Evolutionary conservation across 225 moss, liverwort and hornwort species (phyloP).

Genomic region (Rhytidiadelphus loreus): DNA sequence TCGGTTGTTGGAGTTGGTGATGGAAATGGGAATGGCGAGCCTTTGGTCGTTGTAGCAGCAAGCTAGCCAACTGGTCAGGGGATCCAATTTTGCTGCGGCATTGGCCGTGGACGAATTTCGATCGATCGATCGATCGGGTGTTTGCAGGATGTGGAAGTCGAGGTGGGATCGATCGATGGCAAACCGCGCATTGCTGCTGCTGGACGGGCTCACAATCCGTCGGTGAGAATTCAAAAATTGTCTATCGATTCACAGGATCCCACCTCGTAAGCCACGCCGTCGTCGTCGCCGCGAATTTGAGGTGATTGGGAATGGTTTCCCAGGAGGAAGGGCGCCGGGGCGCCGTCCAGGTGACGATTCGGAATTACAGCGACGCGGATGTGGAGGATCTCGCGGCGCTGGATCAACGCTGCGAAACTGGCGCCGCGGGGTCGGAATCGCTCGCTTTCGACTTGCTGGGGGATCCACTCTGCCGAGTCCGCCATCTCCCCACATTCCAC

Average conservation of each 20-base stretch:
- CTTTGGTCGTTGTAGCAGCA: background rate
- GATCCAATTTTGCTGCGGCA: background rate
- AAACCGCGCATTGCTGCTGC: background rate
- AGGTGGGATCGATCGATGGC: background rate
- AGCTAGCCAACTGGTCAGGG: background rate
- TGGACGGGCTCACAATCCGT: background rate
- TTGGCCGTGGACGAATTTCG: background rate
- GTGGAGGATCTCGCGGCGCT: constrained; percentile 53
- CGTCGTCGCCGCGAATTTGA: background rate
- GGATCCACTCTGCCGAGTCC: constrained; percentile 91
- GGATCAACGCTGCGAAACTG: constrained; percentile 62
- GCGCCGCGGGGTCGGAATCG: constrained; percentile 35
- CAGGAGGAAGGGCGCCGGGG: background rate
- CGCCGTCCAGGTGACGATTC: background rate
- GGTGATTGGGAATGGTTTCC: constrained; percentile 3
- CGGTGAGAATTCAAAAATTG: background rate
- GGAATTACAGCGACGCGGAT: constrained; percentile 20
- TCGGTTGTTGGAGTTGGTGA: background rate
- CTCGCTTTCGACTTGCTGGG: constrained; percentile 75
- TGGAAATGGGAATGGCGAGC: background rate
- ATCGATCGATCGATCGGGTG: background rate
- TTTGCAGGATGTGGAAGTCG: background rate
- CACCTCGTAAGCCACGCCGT: background rate
- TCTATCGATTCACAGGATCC: background rate
- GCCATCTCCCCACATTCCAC: constrained; percentile 63